phyloP scores from a whole-genome alignment of 495 filamentous ascomycete genomes.

The Pseudomonodictys pantanalensis region DNA sequence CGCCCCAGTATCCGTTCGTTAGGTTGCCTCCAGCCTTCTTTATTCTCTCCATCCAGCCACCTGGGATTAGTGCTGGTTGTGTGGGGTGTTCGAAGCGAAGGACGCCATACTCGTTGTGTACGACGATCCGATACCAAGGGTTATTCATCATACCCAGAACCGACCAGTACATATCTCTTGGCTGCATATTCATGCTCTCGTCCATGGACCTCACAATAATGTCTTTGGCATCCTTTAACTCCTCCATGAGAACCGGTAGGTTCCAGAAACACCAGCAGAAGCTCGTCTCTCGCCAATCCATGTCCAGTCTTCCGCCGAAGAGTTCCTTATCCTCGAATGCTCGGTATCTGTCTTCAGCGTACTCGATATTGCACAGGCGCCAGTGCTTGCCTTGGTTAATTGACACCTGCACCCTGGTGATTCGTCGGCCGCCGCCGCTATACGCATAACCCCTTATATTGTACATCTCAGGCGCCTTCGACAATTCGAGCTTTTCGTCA shows the following conservation, averaged over 20 bases:
- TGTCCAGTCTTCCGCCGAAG: slow-evolving; percentile 76
- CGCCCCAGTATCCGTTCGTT: slow-evolving; percentile 83
- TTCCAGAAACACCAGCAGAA: slow-evolving; percentile 98
- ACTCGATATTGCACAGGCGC: slow-evolving; percentile 76
- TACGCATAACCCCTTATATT: slow-evolving; percentile 82
- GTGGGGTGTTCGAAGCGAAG: slow-evolving; percentile 90
- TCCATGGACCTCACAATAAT: slow-evolving; percentile 89
- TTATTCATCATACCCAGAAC: slow-evolving; percentile 99
- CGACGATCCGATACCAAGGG: slow-evolving; percentile 83
- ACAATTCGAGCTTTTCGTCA: slow-evolving; percentile 64
- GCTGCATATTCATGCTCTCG: slow-evolving; percentile 82
- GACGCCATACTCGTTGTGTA: slow-evolving; percentile 64
- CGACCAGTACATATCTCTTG: slow-evolving; percentile 95
- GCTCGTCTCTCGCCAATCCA: slow-evolving; percentile 74
- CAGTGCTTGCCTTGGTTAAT: slow-evolving; percentile 82
- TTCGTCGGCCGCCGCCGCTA: slow-evolving; percentile 78
- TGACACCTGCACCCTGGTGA: slow-evolving; percentile 81
- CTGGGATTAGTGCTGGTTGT: slow-evolving; percentile 71
- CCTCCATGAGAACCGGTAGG: slow-evolving; percentile 62
- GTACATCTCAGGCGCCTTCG: slow-evolving; percentile 54
- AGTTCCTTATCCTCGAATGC: slow-evolving; percentile 62
- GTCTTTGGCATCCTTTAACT: slow-evolving; percentile 63
- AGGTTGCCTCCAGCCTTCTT: slow-evolving; percentile 84
- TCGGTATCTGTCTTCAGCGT: slow-evolving; percentile 85
- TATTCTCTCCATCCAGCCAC: slow-evolving; percentile 96